Evolutionary conservation across 2,329 filamentous ascomycete species (phyloP).

Genomic region (Chaetomium olivaceum): DNA sequence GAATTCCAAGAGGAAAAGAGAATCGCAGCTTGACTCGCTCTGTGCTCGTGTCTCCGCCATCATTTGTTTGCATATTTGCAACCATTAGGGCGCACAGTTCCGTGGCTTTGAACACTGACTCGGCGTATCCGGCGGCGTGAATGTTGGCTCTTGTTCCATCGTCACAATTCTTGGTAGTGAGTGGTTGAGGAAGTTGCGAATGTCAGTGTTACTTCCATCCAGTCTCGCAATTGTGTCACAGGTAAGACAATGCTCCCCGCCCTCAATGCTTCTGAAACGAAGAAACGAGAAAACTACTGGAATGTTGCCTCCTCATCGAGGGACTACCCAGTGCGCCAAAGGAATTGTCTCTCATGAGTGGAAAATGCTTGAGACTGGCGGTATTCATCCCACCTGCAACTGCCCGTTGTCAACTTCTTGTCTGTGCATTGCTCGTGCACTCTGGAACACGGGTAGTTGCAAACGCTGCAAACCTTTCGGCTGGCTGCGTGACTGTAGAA

Average conservation of each 20-base stretch:
- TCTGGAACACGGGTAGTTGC: conserved; percentile 20
- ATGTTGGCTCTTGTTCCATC: neutral
- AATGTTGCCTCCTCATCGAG: neutral
- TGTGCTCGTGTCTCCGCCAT: neutral
- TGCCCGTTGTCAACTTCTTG: conserved; percentile 8
- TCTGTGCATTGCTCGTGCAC: neutral
- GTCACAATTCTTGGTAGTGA: neutral
- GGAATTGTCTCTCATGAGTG: neutral
- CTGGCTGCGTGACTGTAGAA: neutral
- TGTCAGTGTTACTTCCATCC: conserved; percentile 7
- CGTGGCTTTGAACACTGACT: neutral
- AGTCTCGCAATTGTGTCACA: conserved; percentile 10
- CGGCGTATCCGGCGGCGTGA: neutral
- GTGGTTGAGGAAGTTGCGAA: conserved; percentile 13
- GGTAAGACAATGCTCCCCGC: conserved; percentile 15
- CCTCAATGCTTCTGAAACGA: conserved; percentile 8
- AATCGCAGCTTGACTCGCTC: neutral
- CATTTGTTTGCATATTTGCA: neutral
- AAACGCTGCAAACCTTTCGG: conserved; percentile 18
- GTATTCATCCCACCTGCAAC: conserved; percentile 12
- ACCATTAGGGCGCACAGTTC: neutral
- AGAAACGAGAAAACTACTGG: neutral
- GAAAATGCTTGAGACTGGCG: neutral
- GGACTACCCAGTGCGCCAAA: neutral
- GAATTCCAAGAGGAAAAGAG: neutral